These are phyloP conservation scores for Salix viminalis DNA, from an alignment of 345 rosid species.

Conservation along the genomic window DNA sequence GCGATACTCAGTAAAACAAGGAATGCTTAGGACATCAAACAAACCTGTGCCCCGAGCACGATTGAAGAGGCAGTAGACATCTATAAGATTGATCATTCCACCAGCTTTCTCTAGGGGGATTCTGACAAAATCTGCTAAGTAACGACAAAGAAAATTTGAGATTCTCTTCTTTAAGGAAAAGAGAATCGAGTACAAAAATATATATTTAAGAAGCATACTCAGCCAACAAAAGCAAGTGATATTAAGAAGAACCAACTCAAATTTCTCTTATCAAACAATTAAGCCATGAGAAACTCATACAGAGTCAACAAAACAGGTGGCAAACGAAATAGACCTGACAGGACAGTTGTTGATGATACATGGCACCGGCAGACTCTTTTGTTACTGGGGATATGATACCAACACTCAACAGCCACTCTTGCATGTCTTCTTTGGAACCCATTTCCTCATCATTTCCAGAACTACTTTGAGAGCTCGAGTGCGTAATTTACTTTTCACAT, in stretches of 20 bases:
- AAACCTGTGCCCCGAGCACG: slow-evolving; percentile 98
- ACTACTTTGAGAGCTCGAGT: slow-evolving; percentile 2
- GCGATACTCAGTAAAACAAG: background rate
- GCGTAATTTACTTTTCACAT: background rate
- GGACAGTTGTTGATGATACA: slow-evolving; percentile 84
- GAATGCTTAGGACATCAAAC: background rate
- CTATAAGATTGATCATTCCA: slow-evolving; percentile 93
- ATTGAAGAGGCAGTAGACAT: slow-evolving; percentile 84
- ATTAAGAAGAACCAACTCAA: background rate
- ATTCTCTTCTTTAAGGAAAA: slow-evolving; percentile 1
- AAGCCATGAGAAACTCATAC: background rate
- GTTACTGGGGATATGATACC: slow-evolving; percentile 97
- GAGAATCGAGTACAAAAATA: background rate
- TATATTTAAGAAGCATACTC: background rate
- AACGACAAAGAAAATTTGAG: slow-evolving; percentile 19
- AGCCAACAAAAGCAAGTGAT: background rate
- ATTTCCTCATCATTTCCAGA: slow-evolving; percentile 66
- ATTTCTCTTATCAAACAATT: background rate
- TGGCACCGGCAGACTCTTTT: slow-evolving; percentile 89
- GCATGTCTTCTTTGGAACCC: slow-evolving; percentile 94
- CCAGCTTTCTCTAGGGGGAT: slow-evolving; percentile 82
- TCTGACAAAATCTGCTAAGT: slow-evolving; percentile 87
- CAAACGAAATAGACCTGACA: slow-evolving; percentile 64
- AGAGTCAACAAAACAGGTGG: slow-evolving; percentile 11
- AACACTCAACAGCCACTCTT: slow-evolving; percentile 90